Conservation (phyloP, 2,329 filamentous ascomycete genomes). For the Pseudomassariella vexata region DNA sequence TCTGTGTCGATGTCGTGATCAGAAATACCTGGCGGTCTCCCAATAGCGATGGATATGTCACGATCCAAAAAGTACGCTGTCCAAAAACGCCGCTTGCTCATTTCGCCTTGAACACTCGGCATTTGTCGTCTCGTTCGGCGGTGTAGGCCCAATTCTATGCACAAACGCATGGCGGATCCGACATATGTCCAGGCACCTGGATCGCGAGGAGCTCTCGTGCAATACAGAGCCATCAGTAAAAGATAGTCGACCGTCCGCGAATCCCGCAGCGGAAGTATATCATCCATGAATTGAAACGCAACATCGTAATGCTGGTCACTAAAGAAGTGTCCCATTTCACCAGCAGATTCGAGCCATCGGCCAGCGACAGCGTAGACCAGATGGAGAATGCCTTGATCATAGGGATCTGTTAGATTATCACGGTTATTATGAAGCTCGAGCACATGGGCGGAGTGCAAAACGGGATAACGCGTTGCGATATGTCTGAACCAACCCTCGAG, state of each 20-base stretch:
- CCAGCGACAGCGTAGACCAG: slow-evolving; percentile 23
- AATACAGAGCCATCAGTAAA: slow-evolving; percentile 23
- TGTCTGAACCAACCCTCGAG: slow-evolving; percentile 23
- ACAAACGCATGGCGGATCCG: slow-evolving; percentile 20
- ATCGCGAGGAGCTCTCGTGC: slow-evolving; percentile 22
- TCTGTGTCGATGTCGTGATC: slow-evolving; percentile 24
- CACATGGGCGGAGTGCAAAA: slow-evolving; percentile 17
- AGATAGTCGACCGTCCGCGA: slow-evolving; percentile 22
- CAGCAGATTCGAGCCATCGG: slow-evolving; percentile 24
- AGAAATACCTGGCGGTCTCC: slow-evolving; percentile 21
- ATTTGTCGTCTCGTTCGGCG: slow-evolving; percentile 16
- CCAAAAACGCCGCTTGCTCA: slow-evolving; percentile 25
- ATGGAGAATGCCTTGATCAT: slow-evolving; percentile 20
- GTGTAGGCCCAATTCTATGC: slow-evolving; percentile 22
- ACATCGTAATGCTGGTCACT: slow-evolving; percentile 23
- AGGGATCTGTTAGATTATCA: slow-evolving; percentile 17
- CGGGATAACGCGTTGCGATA: slow-evolving; percentile 22
- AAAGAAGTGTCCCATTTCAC: slow-evolving; percentile 23
- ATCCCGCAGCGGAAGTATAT: slow-evolving; percentile 19
- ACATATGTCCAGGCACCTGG: slow-evolving; percentile 24
- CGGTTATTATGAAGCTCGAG: slow-evolving; percentile 20
- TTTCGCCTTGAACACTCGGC: slow-evolving; percentile 18
- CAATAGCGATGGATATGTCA: slow-evolving; percentile 23
- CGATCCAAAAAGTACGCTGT: slow-evolving; percentile 23
- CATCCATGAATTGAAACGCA: slow-evolving; percentile 21